Evolutionary conservation across 179 eudicot species (phyloP), one percentile per base, ranked within the genome.

Genomic region (Nepenthes alata): DNA sequence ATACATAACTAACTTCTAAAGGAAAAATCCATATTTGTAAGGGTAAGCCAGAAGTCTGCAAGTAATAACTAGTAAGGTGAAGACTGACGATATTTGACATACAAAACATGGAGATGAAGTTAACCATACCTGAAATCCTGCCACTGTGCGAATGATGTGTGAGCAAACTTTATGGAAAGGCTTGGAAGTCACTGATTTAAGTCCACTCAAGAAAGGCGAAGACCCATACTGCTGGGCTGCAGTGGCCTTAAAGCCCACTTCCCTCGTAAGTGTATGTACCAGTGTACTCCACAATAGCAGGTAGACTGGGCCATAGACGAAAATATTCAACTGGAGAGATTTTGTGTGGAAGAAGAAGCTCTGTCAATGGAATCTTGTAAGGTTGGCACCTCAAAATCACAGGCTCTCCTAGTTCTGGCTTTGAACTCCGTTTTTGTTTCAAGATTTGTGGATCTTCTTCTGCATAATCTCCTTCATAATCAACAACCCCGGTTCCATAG

Each of bases 81-180:
- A 44, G 47, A 44, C 7, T 5, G 10, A 44, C 0, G 6, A 9
- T 44, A 9, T 44, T 4, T 9, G 47, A 41, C 44, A 25, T 7
- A 44, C 5, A 12, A n/a, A 50, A 8, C 12, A 52, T 25, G 25
- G 25, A 7, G n/a, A 53, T 49, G 39, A 9, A 56, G 48, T 6
- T 60, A 44, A 58, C 39, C 66, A 53, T 65, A 83, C 96, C 95
- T 89, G 91, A 70, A 93, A 93, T 68, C 96, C 96, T 66, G 98
- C 96, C 58, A 89, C 96, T 34, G 98, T 93, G 11, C 90, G 88
- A 60, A 93, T 86, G 61, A 89, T 81, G 70, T 93, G 98, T 47
- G 96, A 89, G 74, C 98, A 93, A 76, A 93, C 98, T 83, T 75
- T 83, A 73, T 93, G 98, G 79, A 93, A 93, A 71, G 96, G 98